Base-by-base conservation (phyloP, 495 filamentous ascomycete genomes). In the Aspergillus coremiiformis region DNA sequence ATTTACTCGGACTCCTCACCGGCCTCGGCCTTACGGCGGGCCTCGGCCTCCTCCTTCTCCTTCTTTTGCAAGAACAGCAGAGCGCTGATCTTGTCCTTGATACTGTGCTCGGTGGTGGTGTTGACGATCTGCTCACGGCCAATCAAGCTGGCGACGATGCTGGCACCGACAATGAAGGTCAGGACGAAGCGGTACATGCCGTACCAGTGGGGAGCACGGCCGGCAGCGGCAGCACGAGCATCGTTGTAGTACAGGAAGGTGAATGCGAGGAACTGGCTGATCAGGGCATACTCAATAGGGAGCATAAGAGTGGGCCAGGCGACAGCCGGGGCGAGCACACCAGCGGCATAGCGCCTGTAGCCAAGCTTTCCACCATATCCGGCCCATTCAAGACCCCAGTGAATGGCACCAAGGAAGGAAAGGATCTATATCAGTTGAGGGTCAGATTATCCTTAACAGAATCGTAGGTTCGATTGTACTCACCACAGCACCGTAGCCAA, bases 281-380 rank as follows among this genome's bases (percentile, higher is more conserved):
- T 95, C 49, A 98, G 73, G 9, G 91, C 94, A 71, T 89, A 88
- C 71, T 96, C 86, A 33, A 87, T 68, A 10, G 93, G 88, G 62
- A 98, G 73, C 46, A 96, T 74, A 49, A 94, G 76, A 35, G 92
- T 96, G 5, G 94, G 92, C 94, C 94, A 97, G 30, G 94, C 93
- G 20, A 95, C 69, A 33, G 86, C 83, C 2, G 94, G 85, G 11
- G 90, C 87, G 47, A 89, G 54, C 17, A 96, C 82, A 56, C 92
- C 93, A 53, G 90, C 79, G 23, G 81, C 83, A 65, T 95, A 98
- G 46, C 93, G 85, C 51, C 67, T 75, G 67, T 87, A 88, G 66
- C 84, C 78, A 54, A 82, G 76, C 66, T 79, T 67, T 61, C 92
- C 81, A 70, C 91, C 78, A 76, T 83, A 82, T 53, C 79, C 76